A percentile compares a stretch with the other conserved stretches of the same genome.
phyloP scores from a whole-genome alignment of 306 rosid species.

The Mimosa bimucronata region DNA sequence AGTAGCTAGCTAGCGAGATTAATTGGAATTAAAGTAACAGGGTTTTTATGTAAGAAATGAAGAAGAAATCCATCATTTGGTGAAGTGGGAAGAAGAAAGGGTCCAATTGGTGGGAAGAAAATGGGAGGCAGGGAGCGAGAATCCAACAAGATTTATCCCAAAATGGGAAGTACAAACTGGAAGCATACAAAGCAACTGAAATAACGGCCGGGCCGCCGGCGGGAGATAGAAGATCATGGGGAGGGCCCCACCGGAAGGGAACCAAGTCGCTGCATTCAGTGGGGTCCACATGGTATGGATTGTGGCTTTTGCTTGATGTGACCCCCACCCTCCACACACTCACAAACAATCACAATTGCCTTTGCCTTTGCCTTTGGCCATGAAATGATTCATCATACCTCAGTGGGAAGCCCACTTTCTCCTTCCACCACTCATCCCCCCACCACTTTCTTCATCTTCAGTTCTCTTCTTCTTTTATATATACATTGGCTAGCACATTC shows the following conservation, averaged over 20 bases:
- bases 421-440: slow-evolving; percentile 33
- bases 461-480: not conserved
- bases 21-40: too few species aligned
- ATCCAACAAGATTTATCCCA: slow-evolving; percentile 7
- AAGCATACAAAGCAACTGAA: slow-evolving; percentile 38
- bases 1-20: too few species aligned
- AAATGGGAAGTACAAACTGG: slow-evolving; percentile 29
- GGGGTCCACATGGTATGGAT: not conserved
- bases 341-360: slow-evolving; percentile 18
- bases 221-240: not conserved
- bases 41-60: not conserved
- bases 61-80: not conserved
- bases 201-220: slow-evolving; percentile 37
- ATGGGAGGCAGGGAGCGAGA: not conserved
- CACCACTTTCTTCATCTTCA: not conserved
- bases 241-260: slow-evolving; percentile 39
- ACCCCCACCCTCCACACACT: slow-evolving; percentile 19
- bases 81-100: not conserved
- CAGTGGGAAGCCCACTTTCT: slow-evolving; percentile 58
- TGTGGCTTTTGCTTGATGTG: slow-evolving; percentile 35
- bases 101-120: not conserved
- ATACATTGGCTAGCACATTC: not conserved
- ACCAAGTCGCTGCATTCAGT: slow-evolving; percentile 43
- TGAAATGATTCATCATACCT: slow-evolving; percentile 50
- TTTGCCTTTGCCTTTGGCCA: not conserved